These are phyloP conservation scores for Afroboletus lepidellus DNA, from an alignment of 1,284 basidiomycete genomes.

Conservation along the genomic window DNA sequence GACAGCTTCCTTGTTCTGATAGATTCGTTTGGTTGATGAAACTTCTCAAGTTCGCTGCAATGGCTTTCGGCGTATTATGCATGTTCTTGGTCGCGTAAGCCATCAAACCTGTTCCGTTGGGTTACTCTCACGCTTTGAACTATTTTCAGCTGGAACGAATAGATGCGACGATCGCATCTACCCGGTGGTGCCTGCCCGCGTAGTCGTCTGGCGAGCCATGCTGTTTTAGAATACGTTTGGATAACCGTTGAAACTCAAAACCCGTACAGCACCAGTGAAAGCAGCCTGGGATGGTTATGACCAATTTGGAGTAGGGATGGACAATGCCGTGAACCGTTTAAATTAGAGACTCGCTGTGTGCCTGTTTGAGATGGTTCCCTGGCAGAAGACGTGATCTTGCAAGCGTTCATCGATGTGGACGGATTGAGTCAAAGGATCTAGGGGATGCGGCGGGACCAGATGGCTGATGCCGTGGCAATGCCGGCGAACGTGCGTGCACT, in stretches of 20 bases:
- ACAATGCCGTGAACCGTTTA: constrained; percentile 32
- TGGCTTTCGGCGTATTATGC: constrained; percentile 84
- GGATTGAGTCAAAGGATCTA: constrained; percentile 9
- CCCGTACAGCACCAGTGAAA: background rate
- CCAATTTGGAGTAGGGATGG: constrained; percentile 8
- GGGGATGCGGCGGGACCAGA: constrained; percentile 10
- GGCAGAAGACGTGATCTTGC: constrained; percentile 2
- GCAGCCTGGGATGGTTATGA: background rate
- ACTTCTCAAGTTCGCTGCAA: constrained; percentile 72
- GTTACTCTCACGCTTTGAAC: constrained; percentile 18
- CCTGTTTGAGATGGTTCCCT: constrained; percentile 4
- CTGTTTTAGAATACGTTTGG: constrained; percentile 13
- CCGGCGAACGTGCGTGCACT: constrained; percentile 44
- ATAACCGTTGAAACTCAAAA: background rate
- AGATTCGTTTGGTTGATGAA: constrained; percentile 18
- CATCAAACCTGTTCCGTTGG: constrained; percentile 16
- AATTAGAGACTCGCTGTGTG: constrained; percentile 23
- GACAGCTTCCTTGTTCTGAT: constrained; percentile 20
- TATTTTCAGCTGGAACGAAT: constrained; percentile 79
- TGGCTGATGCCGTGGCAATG: constrained; percentile 27
- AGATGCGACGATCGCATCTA: constrained; percentile 24
- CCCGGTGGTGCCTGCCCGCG: constrained; percentile 3
- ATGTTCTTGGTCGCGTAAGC: constrained; percentile 88
- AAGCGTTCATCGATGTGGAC: constrained; percentile 15
- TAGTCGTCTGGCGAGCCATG: background rate